Percentiles rank a stretch among this genome's conserved stretches.
Conservation (phyloP, 768 basidiomycete species). For the Naganishia antarctica region DNA sequence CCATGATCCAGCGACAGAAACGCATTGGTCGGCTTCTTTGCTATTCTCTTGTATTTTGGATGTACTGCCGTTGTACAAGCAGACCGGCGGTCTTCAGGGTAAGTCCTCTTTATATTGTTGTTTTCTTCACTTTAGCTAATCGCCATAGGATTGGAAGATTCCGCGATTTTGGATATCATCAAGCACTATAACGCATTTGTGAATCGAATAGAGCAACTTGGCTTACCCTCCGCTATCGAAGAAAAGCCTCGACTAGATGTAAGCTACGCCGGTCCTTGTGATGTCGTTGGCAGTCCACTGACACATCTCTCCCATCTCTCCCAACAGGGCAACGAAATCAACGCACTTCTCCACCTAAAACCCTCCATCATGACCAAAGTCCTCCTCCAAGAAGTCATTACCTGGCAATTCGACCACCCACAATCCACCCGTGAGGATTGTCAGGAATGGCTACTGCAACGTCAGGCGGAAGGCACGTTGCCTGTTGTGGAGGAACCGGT, state of each 20-base stretch:
- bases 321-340: slow-evolving; percentile 66
- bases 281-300: too few species aligned
- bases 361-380: slow-evolving; percentile 68
- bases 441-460: slow-evolving; percentile 58
- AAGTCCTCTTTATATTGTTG: neutral
- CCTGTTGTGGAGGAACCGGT: slow-evolving; percentile 15
- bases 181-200: slow-evolving; percentile 65
- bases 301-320: neutral
- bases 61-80: slow-evolving; percentile 49
- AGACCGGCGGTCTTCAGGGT: slow-evolving; percentile 3
- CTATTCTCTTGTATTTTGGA: slow-evolving; percentile 73
- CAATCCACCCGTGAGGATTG: slow-evolving; percentile 64
- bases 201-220: slow-evolving; percentile 59
- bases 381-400: slow-evolving; percentile 62
- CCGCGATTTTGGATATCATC: slow-evolving; percentile 55
- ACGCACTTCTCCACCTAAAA: slow-evolving; percentile 55
- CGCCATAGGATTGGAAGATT: slow-evolving; percentile 12
- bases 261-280: slow-evolving; percentile 47
- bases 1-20: slow-evolving; percentile 61
- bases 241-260: slow-evolving; percentile 74
- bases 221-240: slow-evolving; percentile 61
- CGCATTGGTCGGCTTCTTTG: slow-evolving; percentile 66
- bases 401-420: slow-evolving; percentile 83
- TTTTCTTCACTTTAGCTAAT: too few species aligned
- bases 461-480: slow-evolving; percentile 51